Base-by-base conservation (phyloP, 768 basidiomycete species). In the Rhodotorula diobovata region DNA sequence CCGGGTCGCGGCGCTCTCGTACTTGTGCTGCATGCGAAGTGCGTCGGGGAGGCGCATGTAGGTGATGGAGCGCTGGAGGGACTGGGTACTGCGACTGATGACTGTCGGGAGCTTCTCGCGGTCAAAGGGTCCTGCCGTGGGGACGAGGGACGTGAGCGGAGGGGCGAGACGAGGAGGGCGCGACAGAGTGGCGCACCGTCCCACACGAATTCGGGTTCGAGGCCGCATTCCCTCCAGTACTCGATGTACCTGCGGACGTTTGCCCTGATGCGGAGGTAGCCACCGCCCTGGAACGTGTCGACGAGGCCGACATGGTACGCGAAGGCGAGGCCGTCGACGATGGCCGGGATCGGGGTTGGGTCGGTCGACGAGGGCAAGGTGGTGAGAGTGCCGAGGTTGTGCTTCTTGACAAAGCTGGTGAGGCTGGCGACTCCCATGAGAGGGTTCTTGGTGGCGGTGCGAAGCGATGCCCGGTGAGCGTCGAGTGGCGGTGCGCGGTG, bases 171-270 rank as follows among this genome's bases (percentile, higher is more conserved):
- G 30, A 4, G 0, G n/a, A 14, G 43, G 18, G 30, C 8, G n/a
- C 20, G 48, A 14, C 20, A 16, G 32, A 20, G 15, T 21, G 12
- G 34, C 50, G 51, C 34, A 53, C 58, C 72, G 18, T 74, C 72
- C 68, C 68, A 74, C 30, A 74, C 68, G 39, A 74, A 70, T 14
- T 66, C 67, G 4, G 72, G 72, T 34, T 70, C 68, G 2, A 74
- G 54, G 0, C 72, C 72, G 28, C 67, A 68, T 0, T 62, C 57
- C 4, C 72, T 23, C 65, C 67, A 74, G 61, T 66, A 70, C 21
- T 11, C 18, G 35, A 74, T 57, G 58, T 74, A 63, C 2, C 61
- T 37, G 16, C 45, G n/a, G 8, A 68, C 34, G 55, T 9, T 48
- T 0, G 11, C 21, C 6, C 56, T 11, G 21, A 64, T 25, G 20